A percentile compares a stretch with the other conserved stretches of the same genome.
phyloP scores from a whole-genome alignment of 305 asterid species.

The Caryopteris hybrid region DNA sequence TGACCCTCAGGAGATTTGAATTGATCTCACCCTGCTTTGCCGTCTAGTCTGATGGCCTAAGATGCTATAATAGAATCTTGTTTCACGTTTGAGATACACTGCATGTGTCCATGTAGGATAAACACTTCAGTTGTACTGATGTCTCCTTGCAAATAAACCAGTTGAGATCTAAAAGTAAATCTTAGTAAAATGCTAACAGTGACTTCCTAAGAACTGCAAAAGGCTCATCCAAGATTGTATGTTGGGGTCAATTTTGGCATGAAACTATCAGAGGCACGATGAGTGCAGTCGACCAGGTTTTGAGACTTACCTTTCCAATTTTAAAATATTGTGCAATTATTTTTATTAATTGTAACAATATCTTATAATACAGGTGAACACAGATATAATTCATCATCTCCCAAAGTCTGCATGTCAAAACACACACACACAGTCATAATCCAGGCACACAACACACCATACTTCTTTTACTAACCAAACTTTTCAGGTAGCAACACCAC shows the following conservation, averaged over 20 bases:
- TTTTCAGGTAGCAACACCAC: constrained; percentile 34
- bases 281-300: not conserved
- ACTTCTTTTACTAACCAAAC: not conserved
- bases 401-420: not conserved
- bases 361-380: not conserved
- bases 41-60: not conserved
- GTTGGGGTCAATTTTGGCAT: not conserved
- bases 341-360: not conserved
- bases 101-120: not conserved
- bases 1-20: not conserved
- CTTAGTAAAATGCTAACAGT: not conserved
- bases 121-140: not conserved
- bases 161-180: not conserved
- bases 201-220: constrained; percentile 2
- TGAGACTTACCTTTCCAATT: not conserved
- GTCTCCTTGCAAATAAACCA: not conserved
- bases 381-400: not conserved
- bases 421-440: not conserved
- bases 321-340: not conserved
- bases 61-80: not conserved
- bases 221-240: not conserved
- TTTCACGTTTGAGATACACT: not conserved
- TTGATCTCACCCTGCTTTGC: not conserved
- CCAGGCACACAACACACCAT: not conserved
- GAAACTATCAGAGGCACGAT: not conserved